Evolutionary conservation across 2,329 filamentous ascomycete species (phyloP).

Genomic region (Sarocladium kiliense): DNA sequence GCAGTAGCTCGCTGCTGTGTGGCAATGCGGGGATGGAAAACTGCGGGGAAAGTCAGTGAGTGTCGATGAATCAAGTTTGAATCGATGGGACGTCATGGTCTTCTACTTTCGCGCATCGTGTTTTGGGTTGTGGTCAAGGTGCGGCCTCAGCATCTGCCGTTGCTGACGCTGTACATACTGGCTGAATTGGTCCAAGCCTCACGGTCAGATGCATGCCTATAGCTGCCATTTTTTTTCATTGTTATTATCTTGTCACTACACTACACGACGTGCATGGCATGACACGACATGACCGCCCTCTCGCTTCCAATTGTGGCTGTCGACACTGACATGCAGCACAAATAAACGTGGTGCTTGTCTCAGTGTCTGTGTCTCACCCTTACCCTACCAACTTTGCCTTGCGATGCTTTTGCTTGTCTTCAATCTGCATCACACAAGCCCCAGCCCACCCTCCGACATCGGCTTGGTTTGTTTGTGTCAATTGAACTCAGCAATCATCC

Average conservation of each 20-base stretch:
- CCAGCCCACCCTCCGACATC: neutral
- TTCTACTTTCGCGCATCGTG: too few species aligned
- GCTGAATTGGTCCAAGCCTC: too few species aligned
- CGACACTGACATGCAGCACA: conserved; percentile 3
- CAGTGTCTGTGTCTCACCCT: neutral
- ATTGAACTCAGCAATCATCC: neutral
- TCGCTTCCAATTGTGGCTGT: neutral
- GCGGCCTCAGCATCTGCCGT: too few species aligned
- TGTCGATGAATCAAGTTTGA: neutral
- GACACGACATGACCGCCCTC: neutral
- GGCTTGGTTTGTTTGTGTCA: neutral
- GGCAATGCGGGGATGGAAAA: conserved; percentile 1
- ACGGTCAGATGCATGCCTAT: too few species aligned
- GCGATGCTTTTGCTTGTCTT: too few species aligned
- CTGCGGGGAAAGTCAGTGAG: neutral
- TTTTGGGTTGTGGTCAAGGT: too few species aligned
- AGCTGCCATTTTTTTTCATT: too few species aligned
- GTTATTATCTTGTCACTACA: too few species aligned
- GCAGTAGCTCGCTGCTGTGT: neutral
- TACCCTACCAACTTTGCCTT: neutral
- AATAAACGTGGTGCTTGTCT: conserved; percentile 3
- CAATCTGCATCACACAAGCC: too few species aligned
- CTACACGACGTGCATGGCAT: too few species aligned
- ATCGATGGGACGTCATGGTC: too few species aligned
- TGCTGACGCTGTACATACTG: too few species aligned